Percentiles rank a stretch among this genome's conserved stretches.
phyloP scores from a whole-genome alignment of 768 basidiomycete genomes.

The Amanita jacksonii region DNA sequence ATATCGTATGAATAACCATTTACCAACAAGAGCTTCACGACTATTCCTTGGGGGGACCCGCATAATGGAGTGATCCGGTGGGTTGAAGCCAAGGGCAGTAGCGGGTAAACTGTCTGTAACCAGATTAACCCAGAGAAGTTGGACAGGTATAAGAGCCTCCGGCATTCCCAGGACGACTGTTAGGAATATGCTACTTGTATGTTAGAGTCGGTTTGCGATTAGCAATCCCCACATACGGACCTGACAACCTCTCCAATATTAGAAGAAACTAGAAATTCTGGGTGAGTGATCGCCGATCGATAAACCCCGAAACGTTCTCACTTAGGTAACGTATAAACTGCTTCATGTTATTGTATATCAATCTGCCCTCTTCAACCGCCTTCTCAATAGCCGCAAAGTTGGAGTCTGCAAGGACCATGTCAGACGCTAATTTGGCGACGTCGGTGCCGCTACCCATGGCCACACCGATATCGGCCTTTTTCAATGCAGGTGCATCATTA shows the following conservation, averaged over 20 bases:
- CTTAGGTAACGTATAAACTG: slow-evolving; percentile 99
- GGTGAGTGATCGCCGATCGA: slow-evolving; percentile 5
- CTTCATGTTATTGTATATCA: slow-evolving; percentile 99
- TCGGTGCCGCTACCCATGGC: slow-evolving; percentile 99
- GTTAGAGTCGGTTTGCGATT: slow-evolving; percentile 9
- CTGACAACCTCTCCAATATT: slow-evolving; percentile 97
- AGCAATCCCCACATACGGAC: slow-evolving; percentile 17
- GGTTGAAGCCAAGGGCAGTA: slow-evolving; percentile 96
- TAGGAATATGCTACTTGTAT: slow-evolving; percentile 69
- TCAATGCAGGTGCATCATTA: slow-evolving; percentile 94
- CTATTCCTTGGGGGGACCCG: slow-evolving; percentile 84
- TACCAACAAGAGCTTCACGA: slow-evolving; percentile 83
- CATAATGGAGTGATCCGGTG: slow-evolving; percentile 96
- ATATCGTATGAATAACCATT: slow-evolving; percentile 95
- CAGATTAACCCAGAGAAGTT: slow-evolving; percentile 97
- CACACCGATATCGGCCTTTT: slow-evolving; percentile 96
- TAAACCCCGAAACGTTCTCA: slow-evolving; percentile 26
- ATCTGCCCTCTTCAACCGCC: slow-evolving; percentile 93
- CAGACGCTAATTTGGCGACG: slow-evolving; percentile 94
- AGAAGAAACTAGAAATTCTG: slow-evolving; percentile 56
- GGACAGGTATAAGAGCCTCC: slow-evolving; percentile 96
- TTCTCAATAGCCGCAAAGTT: slow-evolving; percentile 97
- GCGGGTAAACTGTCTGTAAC: slow-evolving; percentile 96
- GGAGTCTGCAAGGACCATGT: slow-evolving; percentile 96
- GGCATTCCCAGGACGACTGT: slow-evolving; percentile 98